These are phyloP conservation scores for Kalanchoe fedtschenkoi DNA, from an alignment of 164 flowering plant species.

Conservation along the genomic window DNA sequence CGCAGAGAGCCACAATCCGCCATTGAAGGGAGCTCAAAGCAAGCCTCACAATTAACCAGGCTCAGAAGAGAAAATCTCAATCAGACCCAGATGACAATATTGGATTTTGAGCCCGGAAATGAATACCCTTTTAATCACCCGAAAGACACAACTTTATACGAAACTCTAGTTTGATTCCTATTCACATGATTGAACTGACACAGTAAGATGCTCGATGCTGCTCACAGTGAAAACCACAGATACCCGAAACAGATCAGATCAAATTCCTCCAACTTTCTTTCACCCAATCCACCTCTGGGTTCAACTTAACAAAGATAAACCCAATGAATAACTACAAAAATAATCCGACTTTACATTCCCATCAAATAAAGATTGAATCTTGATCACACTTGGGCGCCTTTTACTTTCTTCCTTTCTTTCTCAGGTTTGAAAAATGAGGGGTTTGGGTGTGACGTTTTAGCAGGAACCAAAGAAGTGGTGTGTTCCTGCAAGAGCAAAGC, in stretches of 20 bases:
- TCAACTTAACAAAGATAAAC: background rate
- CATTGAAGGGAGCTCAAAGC: constrained; percentile 17
- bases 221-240: constrained; percentile 3
- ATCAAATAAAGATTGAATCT: background rate
- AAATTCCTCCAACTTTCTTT: background rate
- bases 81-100: background rate
- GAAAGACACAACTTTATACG: background rate
- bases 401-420: no score
- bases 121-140: constrained; percentile 4
- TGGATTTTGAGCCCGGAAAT: background rate
- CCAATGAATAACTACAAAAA: background rate
- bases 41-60: background rate
- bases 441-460: background rate
- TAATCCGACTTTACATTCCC: background rate
- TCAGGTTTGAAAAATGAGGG: background rate
- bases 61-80: no score
- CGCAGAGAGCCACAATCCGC: constrained; percentile 26
- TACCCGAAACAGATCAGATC: background rate
- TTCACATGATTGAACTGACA: no score
- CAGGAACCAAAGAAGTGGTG: background rate
- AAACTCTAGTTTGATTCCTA: background rate
- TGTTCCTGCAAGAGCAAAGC: no score
- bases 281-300: background rate
- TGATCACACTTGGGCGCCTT: no score
- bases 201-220: no score